These are phyloP conservation scores for Coprinopsis strossmayeri DNA, from an alignment of 768 basidiomycete species.

Conservation along the genomic window DNA sequence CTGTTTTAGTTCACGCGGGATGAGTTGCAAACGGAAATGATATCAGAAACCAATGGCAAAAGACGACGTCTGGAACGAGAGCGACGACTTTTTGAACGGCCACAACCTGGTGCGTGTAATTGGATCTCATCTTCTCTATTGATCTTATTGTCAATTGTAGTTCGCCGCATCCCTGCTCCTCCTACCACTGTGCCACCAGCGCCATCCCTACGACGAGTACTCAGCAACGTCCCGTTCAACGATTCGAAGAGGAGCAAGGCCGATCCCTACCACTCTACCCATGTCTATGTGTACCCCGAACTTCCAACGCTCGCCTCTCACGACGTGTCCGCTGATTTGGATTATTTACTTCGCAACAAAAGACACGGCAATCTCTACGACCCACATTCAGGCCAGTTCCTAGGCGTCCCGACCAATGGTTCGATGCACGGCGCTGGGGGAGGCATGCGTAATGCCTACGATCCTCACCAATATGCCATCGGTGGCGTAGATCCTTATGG, in stretches of 20 bases:
- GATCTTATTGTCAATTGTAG: too few species aligned
- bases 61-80: conserved; percentile 81
- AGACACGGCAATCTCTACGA: conserved; percentile 4
- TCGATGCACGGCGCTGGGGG: background rate
- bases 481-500: conserved; percentile 13
- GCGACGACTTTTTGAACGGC: conserved; percentile 69
- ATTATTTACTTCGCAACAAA: conserved; percentile 45
- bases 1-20: conserved; percentile 61
- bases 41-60: conserved; percentile 85
- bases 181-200: conserved; percentile 40
- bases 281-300: conserved; percentile 33
- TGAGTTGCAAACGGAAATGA: conserved; percentile 79
- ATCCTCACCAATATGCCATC: background rate
- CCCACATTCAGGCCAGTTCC: conserved; percentile 5
- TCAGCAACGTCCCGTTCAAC: conserved; percentile 51
- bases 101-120: conserved; percentile 49
- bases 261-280: conserved; percentile 11
- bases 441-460: background rate
- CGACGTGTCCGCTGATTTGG: conserved; percentile 49
- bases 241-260: conserved; percentile 21
- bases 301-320: conserved; percentile 37
- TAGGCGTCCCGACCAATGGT: background rate
- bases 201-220: conserved; percentile 61
- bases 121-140: background rate
- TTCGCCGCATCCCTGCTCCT: conserved; percentile 53